A percentile compares a stretch with the other conserved stretches of the same genome.
Evolutionary conservation across 2,329 filamentous ascomycete species (phyloP).

Genomic region (Moelleriella libera): DNA sequence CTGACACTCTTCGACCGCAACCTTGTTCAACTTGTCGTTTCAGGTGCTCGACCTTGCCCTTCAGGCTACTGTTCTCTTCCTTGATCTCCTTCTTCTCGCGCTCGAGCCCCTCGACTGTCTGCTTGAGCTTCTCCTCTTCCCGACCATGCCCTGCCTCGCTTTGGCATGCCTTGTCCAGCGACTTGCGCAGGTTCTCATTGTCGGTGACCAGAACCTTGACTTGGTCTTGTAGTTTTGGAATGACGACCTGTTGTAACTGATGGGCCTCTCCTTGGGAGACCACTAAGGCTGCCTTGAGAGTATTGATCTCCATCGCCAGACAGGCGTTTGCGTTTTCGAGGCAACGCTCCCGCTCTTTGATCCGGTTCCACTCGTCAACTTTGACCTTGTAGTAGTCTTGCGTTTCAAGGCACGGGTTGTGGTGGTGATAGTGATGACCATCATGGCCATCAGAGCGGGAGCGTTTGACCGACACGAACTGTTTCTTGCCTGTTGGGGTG

Average conservation of each 20-base stretch:
- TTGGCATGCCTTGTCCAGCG: slow-evolving; percentile 7
- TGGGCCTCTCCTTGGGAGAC: slow-evolving; percentile 20
- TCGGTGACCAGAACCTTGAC: too few relatives aligned
- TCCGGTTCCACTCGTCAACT: slow-evolving; percentile 20
- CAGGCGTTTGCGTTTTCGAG: slow-evolving; percentile 20
- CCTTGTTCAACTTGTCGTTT: slow-evolving; percentile 17
- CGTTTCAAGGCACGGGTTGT: slow-evolving; percentile 6
- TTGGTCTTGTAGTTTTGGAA: too few relatives aligned
- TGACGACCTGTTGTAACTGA: too few relatives aligned
- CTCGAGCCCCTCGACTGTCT: slow-evolving; percentile 17
- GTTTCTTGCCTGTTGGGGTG: slow-evolving; percentile 16
- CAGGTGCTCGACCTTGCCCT: slow-evolving; percentile 18
- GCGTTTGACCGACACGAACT: slow-evolving; percentile 24
- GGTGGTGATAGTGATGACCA: slow-evolving; percentile 15
- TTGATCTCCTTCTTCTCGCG: slow-evolving; percentile 21
- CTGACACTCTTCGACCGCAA: slow-evolving; percentile 16
- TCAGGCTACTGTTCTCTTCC: slow-evolving; percentile 19
- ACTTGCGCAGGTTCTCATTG: too few relatives aligned
- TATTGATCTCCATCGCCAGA: slow-evolving; percentile 16
- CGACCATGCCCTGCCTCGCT: slow-evolving; percentile 14
- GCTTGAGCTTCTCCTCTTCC: slow-evolving; percentile 16
- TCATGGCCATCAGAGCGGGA: slow-evolving; percentile 20
- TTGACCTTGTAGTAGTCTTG: slow-evolving; percentile 21
- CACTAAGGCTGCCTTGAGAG: slow-evolving; percentile 21
- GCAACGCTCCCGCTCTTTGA: slow-evolving; percentile 20